Evolutionary conservation across 371 early-diverging fungal genomes (phyloP).

Genomic region (Funneliformis caledonium): DNA sequence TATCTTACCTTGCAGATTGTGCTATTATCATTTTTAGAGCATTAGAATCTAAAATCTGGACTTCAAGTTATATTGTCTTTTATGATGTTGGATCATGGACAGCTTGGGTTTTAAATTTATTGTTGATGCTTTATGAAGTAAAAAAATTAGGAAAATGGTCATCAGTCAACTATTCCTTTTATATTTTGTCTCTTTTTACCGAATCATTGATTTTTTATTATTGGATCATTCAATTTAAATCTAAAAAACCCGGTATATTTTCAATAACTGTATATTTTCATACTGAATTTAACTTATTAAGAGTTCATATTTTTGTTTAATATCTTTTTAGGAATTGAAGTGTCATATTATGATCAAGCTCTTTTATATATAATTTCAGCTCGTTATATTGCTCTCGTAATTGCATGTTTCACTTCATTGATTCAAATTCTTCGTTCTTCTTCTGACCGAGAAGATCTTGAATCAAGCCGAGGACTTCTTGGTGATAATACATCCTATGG

Average conservation of each 20-base stretch:
- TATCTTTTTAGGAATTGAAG: neutral
- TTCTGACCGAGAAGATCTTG: neutral
- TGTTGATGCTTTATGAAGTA: slow-evolving; percentile 3
- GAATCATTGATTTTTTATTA: neutral
- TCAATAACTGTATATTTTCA: neutral
- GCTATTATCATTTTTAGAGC: neutral
- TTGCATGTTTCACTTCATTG: neutral
- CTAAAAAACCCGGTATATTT: neutral
- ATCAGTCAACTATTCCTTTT: slow-evolving; percentile 14
- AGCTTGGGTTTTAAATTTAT: slow-evolving; percentile 25
- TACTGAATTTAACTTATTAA: neutral
- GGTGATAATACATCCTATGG: neutral
- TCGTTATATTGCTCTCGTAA: neutral
- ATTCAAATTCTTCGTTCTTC: neutral
- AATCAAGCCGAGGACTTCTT: slow-evolving; percentile 1
- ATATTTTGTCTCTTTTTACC: neutral
- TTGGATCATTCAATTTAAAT: neutral
- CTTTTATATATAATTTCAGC: neutral
- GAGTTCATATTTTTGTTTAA: neutral
- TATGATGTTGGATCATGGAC: slow-evolving; percentile 10
- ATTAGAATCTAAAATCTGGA: slow-evolving; percentile 17
- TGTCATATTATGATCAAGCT: neutral
- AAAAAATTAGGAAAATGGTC: slow-evolving; percentile 21
- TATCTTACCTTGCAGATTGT: slow-evolving; percentile 26
- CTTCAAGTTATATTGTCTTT: slow-evolving; percentile 1